phyloP scores from a whole-genome alignment of 1,284 basidiomycete species.

The Melanopsichium pennsylvanicum region DNA sequence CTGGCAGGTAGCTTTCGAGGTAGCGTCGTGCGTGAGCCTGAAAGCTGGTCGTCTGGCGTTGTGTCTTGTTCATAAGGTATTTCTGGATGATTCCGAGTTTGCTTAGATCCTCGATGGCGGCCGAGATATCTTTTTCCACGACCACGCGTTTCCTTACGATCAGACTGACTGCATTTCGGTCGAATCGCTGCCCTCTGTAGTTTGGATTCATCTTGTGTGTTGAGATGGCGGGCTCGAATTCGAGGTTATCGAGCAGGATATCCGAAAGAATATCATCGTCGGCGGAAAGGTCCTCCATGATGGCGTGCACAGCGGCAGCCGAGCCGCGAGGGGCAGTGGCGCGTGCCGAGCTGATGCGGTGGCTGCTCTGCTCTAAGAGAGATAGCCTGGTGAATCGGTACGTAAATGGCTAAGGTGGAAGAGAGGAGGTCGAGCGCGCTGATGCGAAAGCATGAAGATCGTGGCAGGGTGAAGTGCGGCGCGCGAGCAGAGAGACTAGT shows the following conservation, averaged over 20 bases:
- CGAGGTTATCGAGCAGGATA: conserved; percentile 64
- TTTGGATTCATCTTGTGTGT: conserved; percentile 66
- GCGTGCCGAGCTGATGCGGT: conserved; percentile 4
- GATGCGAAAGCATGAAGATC: conserved; percentile 36
- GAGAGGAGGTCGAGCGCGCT: conserved; percentile 10
- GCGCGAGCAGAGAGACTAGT: no score
- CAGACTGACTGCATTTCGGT: conserved; percentile 51
- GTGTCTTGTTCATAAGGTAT: conserved; percentile 53
- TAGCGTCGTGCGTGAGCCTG: conserved; percentile 60
- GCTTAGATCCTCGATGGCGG: conserved; percentile 55
- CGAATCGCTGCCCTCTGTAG: conserved; percentile 60
- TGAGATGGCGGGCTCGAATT: conserved; percentile 63
- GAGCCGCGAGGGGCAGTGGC: conserved; percentile 33
- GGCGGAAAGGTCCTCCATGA: conserved; percentile 63
- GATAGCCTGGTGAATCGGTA: conserved; percentile 2
- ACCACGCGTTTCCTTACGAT: conserved; percentile 58
- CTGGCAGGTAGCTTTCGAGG: conserved; percentile 62
- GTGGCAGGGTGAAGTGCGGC: neutral
- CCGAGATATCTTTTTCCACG: conserved; percentile 51
- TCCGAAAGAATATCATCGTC: conserved; percentile 65
- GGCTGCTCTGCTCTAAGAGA: conserved; percentile 17
- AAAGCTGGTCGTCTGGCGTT: conserved; percentile 48
- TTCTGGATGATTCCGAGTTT: conserved; percentile 57
- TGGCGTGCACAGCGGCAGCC: conserved; percentile 30
- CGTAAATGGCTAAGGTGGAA: neutral